phyloP scores from a whole-genome alignment of 2,329 filamentous ascomycete genomes.

The Colletotrichum sp. region DNA sequence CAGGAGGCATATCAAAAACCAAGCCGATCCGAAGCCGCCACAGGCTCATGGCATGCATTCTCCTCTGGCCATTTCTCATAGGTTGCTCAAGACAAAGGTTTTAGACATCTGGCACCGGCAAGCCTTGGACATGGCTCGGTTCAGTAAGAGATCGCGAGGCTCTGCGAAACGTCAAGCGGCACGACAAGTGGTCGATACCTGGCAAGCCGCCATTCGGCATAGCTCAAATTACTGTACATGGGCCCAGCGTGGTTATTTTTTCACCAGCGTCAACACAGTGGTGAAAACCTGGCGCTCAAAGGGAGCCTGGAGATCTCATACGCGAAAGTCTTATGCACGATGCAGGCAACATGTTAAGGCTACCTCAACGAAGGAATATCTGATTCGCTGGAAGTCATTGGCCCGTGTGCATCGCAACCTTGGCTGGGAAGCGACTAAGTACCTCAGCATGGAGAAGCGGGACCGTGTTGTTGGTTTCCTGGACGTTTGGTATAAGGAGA shows the following conservation, averaged over 20 bases:
- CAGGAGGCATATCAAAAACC: background rate
- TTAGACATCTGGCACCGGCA: constrained; percentile 5
- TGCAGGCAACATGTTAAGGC: constrained; percentile 17
- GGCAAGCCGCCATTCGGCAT: background rate
- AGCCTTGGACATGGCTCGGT: background rate
- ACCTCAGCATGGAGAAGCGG: background rate
- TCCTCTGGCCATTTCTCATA: background rate
- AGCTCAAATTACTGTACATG: background rate
- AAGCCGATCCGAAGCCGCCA: background rate
- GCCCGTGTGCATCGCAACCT: background rate
- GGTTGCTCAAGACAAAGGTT: constrained; percentile 8
- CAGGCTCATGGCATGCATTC: background rate
- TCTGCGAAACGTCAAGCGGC: background rate
- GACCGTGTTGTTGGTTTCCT: background rate
- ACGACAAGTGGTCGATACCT: background rate
- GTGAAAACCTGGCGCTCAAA: constrained; percentile 4
- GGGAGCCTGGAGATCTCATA: constrained; percentile 3
- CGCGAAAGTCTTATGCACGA: constrained; percentile 12
- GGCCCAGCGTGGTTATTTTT: constrained; percentile 6
- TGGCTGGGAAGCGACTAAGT: background rate
- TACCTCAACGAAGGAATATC: constrained; percentile 4
- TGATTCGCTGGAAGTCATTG: constrained; percentile 10
- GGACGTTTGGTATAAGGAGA: constrained; percentile 7
- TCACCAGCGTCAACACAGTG: background rate
- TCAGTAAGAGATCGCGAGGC: background rate